These are phyloP conservation scores for Gentiana macrophylla DNA, from an alignment of 257 asterid species.

Conservation along the genomic window DNA sequence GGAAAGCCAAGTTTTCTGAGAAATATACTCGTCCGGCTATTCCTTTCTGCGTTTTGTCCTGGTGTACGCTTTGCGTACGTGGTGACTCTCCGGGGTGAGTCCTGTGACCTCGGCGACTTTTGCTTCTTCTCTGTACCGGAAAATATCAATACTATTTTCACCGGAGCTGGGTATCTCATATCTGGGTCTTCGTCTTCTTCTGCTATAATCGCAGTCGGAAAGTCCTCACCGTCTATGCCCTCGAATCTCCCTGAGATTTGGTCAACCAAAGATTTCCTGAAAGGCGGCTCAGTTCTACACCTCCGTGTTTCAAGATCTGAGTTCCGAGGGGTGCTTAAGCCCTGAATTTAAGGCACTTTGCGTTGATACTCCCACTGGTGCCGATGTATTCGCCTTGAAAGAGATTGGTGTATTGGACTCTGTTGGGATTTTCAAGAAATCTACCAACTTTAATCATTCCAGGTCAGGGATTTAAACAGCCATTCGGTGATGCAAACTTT, in stretches of 20 bases:
- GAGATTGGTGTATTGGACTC: constrained; percentile 76
- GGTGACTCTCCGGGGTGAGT: constrained; percentile 83
- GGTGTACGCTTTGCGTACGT: constrained; percentile 74
- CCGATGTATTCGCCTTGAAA: constrained; percentile 72
- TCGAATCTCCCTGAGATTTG: constrained; percentile 57
- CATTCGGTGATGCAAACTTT: constrained; percentile 18
- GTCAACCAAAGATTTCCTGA: constrained; percentile 54
- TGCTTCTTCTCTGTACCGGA: constrained; percentile 80
- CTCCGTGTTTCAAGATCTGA: constrained; percentile 66
- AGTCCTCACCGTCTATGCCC: constrained; percentile 38
- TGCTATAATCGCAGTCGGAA: constrained; percentile 30
- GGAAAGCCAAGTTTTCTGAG: constrained; percentile 50
- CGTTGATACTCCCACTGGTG: constrained; percentile 57
- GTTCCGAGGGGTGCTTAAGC: constrained; percentile 50
- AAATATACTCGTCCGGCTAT: constrained; percentile 60
- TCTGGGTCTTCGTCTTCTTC: constrained; percentile 41
- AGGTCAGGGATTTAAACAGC: constrained; percentile 25
- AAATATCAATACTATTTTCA: constrained; percentile 35
- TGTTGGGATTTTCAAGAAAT: constrained; percentile 55
- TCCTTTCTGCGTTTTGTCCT: constrained; percentile 46
- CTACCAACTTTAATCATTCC: constrained; percentile 54
- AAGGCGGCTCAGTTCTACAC: constrained; percentile 48
- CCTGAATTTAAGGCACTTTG: constrained; percentile 57
- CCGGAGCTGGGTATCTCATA: constrained; percentile 32
- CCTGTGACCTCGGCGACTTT: constrained; percentile 79